Conservation (phyloP, 331 rosid genomes). For the Malus hybrid region DNA sequence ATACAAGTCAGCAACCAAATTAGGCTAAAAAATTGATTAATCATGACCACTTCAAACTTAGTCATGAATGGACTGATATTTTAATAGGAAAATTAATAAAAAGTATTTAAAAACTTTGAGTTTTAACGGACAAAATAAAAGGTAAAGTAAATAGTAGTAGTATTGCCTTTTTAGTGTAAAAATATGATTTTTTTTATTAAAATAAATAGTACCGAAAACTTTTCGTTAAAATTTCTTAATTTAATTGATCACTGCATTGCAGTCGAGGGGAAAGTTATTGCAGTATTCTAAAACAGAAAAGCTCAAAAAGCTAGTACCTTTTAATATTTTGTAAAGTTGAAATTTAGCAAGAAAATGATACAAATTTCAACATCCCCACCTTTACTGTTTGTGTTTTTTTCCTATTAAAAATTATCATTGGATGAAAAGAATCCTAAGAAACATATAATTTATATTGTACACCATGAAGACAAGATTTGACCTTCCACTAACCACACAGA, state of each 20-base stretch:
- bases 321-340: background rate
- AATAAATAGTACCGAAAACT: rapidly evolving
- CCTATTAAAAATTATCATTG: background rate
- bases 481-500: conserved; percentile 27
- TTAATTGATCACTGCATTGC: too few relatives aligned
- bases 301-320: background rate
- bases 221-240: too few relatives aligned
- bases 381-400: background rate
- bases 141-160: too few relatives aligned
- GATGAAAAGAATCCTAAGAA: conserved; percentile 58
- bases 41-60: background rate
- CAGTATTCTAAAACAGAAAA: background rate
- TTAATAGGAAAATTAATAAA: background rate
- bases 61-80: background rate
- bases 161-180: too few relatives aligned
- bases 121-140: too few relatives aligned
- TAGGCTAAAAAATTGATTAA: background rate
- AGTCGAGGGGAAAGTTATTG: background rate
- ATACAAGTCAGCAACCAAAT: background rate
- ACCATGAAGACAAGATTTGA: conserved; percentile 34
- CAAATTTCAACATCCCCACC: background rate
- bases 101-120: too few relatives aligned
- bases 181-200: too few relatives aligned
- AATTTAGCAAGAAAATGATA: background rate
- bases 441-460: background rate